These are phyloP conservation scores for Fusarium sp. DNA, from an alignment of 2,329 filamentous ascomycete genomes.

Conservation along the genomic window DNA sequence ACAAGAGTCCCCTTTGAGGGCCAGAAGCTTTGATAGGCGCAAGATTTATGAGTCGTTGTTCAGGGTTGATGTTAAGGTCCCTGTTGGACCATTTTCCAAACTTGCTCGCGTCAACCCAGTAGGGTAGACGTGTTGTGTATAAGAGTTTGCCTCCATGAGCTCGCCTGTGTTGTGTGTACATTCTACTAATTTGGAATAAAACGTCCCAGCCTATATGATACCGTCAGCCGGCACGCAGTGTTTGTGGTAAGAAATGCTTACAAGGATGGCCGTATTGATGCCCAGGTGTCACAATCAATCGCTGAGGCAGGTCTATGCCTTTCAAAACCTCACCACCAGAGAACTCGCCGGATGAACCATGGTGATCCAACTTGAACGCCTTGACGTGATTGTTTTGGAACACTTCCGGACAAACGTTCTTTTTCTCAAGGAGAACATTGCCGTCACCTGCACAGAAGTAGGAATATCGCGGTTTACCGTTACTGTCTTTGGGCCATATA, in stretches of 20 bases:
- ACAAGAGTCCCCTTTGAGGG: too few species aligned
- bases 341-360: neutral
- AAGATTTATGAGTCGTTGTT: too few species aligned
- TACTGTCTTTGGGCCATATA: neutral
- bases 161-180: too few species aligned
- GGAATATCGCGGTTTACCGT: too few species aligned
- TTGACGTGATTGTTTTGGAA: accelerated
- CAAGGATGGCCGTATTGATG: neutral
- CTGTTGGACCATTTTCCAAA: too few species aligned
- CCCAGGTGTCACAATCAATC: accelerated
- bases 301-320: accelerated
- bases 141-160: too few species aligned
- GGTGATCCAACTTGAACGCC: neutral
- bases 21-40: too few species aligned
- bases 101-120: neutral
- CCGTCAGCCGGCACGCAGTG: accelerated
- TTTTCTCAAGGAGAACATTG: neutral
- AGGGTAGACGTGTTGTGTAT: neutral
- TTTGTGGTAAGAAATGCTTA: neutral
- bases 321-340: accelerated
- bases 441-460: neutral
- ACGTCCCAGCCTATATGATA: neutral
- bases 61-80: too few species aligned
- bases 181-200: too few species aligned
- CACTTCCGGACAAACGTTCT: accelerated